phyloP scores from a whole-genome alignment of 2,329 filamentous ascomycete genomes.

The Fusarium sp. region DNA sequence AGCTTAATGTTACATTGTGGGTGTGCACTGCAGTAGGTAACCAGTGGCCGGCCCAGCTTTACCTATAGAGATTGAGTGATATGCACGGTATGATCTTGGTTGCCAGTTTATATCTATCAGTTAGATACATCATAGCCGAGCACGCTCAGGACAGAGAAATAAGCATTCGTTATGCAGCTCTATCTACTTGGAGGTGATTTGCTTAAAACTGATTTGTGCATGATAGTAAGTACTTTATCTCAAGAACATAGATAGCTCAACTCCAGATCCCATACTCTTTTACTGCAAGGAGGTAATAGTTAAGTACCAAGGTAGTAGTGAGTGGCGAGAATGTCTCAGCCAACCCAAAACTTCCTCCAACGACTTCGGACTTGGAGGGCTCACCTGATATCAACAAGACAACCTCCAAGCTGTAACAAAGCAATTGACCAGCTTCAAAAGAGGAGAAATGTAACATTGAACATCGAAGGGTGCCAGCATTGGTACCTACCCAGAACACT shows the following conservation, averaged over 20 bases:
- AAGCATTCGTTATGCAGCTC: too few relatives aligned
- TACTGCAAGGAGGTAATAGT: not conserved
- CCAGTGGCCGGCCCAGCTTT: not conserved
- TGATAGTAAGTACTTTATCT: too few relatives aligned
- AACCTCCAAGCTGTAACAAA: constrained; percentile 23
- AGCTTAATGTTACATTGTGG: constrained; percentile 17
- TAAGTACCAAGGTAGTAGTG: not conserved
- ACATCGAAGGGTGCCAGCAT: not conserved
- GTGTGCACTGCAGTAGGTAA: constrained; percentile 1
- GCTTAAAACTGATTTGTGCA: too few relatives aligned
- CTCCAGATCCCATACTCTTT: not conserved
- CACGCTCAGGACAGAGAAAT: not conserved
- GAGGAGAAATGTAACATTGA: constrained; percentile 40
- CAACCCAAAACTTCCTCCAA: constrained; percentile 11
- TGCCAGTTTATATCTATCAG: not conserved
- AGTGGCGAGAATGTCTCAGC: constrained; percentile 17
- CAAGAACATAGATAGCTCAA: too few relatives aligned
- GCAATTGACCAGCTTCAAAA: constrained; percentile 10
- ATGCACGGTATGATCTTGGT: constrained; percentile 9
- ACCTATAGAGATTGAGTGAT: not conserved
- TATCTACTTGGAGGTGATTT: too few relatives aligned
- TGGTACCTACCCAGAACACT: not conserved
- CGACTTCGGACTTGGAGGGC: not conserved
- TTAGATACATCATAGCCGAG: not conserved
- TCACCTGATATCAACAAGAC: constrained; percentile 18